Evolutionary conservation across 108 stramenopile genomes (phyloP), one percentile per base, ranked within the genome.

Genomic region (Stephanodiscus minutulus): DNA sequence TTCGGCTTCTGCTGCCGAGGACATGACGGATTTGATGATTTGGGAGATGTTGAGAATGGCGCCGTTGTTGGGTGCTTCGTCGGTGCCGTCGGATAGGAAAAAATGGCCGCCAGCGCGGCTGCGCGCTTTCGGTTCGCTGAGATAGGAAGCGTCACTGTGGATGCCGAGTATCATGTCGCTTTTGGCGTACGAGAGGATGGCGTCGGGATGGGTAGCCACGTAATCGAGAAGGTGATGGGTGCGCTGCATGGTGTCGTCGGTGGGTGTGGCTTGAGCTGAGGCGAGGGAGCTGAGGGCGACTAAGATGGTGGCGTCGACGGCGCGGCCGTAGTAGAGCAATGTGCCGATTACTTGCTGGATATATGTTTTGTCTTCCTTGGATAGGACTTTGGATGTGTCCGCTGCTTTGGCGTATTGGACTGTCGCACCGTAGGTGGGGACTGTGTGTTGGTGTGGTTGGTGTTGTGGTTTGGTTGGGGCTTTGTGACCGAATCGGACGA

Each of bases 181-280:
- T 69, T 61, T 64, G 17, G 49, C 33, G 56, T 74, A 82, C 1
- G 66, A 55, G 13, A 85, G 21, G 7, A 53, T 70, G 55, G 80
- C 81, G 39, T 79, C 60, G 3, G 76, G 76, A 52, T 85, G 67
- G 7, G 80, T 70, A 39, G 80, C 70, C 0, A 56, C 44, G 52
- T 85, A 85, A 54, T 85, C 73, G 4, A 85, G 68, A 4, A 85
- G 47, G 33, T 73, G 62, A 33, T 24, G 72, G 64, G 27, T 74
- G 28, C 29, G 37, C 31, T 58, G 15, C 18, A 67, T 43, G 9
- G 66, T 74, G 17, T 60, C 15, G 43, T 44, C 43, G 4, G 63
- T 67, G 1, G 72, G 43, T 37, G 43, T 33, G 13, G 76, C 31
- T 65, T 81, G 76, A 35, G 47, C 35, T 10, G 65, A 31, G 27